Percentiles rank a stretch among this genome's conserved stretches.
Conservation (phyloP, 1,284 basidiomycete genomes). For the Trichosporon sp. region DNA sequence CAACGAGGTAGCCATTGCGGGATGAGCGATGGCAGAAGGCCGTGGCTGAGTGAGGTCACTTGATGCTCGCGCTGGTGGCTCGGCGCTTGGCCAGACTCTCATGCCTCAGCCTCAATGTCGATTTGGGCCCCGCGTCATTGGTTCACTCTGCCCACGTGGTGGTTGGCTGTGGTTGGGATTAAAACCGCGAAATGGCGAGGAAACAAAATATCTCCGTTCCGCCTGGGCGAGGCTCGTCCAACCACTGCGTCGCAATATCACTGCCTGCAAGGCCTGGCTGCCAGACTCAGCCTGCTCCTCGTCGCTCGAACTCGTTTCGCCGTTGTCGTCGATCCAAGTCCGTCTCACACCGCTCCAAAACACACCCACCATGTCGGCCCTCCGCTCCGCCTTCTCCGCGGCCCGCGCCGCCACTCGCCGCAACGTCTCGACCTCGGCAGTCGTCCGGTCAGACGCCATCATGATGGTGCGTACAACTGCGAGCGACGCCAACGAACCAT, state of each 20-base stretch:
- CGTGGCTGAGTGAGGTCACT: slow-evolving; percentile 17
- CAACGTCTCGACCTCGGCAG: slow-evolving; percentile 59
- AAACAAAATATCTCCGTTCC: slow-evolving; percentile 13
- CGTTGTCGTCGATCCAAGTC: slow-evolving; percentile 17
- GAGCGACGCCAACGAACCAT: background rate
- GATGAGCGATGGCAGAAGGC: slow-evolving; percentile 5
- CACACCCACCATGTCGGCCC: slow-evolving; percentile 44
- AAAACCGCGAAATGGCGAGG: background rate
- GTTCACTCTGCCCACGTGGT: background rate
- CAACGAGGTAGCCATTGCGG: slow-evolving; percentile 7
- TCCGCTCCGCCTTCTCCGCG: slow-evolving; percentile 45
- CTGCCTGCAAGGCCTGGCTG: background rate
- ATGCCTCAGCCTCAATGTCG: background rate
- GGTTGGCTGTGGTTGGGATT: background rate
- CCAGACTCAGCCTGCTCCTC: background rate
- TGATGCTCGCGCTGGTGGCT: background rate
- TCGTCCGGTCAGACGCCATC: slow-evolving; percentile 64
- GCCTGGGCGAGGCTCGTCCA: slow-evolving; percentile 15
- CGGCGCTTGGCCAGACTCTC: background rate
- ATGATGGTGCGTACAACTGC: slow-evolving; percentile 61
- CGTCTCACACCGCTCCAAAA: slow-evolving; percentile 14
- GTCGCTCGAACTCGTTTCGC: slow-evolving; percentile 11
- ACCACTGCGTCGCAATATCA: slow-evolving; percentile 23
- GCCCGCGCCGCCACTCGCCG: slow-evolving; percentile 45
- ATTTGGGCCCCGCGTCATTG: slow-evolving; percentile 16